These are phyloP conservation scores for Microstegium vimineum DNA, from an alignment of 176 grass and related monocot genomes.

Conservation along the genomic window DNA sequence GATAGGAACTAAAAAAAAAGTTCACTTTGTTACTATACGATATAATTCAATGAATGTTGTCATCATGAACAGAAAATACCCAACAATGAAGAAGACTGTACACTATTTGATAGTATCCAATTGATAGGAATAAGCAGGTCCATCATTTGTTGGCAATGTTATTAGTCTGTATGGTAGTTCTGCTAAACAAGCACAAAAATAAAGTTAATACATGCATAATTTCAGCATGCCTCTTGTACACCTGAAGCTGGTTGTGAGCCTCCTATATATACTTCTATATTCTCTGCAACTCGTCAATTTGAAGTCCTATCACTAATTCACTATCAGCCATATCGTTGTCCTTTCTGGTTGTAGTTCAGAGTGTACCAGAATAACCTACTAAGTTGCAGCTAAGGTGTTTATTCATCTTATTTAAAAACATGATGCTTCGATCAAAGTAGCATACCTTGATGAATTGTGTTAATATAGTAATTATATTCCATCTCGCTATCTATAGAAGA, in stretches of 20 bases:
- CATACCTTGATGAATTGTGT: not conserved
- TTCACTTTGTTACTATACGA: not conserved
- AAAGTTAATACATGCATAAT: not conserved
- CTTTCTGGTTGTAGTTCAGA: not conserved
- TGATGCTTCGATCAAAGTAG: not conserved
- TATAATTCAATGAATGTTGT: not conserved
- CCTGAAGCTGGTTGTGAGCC: too few relatives aligned
- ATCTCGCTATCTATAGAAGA: too few relatives aligned
- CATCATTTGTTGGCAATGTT: not conserved
- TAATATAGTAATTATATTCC: not conserved
- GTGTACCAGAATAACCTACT: slow-evolving; percentile 2
- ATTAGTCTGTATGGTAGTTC: not conserved
- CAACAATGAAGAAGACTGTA: not conserved
- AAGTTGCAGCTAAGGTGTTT: not conserved
- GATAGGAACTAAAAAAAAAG: not conserved
- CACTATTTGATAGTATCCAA: not conserved
- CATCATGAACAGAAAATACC: not conserved
- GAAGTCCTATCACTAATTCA: too few relatives aligned
- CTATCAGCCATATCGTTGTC: not conserved
- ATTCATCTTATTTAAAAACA: not conserved
- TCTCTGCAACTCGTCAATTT: not conserved
- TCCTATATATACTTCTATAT: too few relatives aligned
- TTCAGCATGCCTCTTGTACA: too few relatives aligned
- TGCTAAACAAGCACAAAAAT: slow-evolving; percentile 9
- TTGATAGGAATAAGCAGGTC: not conserved